Conservation (phyloP, 2,329 filamentous ascomycete genomes). For the Ophiocordyceps camponoti-floridani region DNA sequence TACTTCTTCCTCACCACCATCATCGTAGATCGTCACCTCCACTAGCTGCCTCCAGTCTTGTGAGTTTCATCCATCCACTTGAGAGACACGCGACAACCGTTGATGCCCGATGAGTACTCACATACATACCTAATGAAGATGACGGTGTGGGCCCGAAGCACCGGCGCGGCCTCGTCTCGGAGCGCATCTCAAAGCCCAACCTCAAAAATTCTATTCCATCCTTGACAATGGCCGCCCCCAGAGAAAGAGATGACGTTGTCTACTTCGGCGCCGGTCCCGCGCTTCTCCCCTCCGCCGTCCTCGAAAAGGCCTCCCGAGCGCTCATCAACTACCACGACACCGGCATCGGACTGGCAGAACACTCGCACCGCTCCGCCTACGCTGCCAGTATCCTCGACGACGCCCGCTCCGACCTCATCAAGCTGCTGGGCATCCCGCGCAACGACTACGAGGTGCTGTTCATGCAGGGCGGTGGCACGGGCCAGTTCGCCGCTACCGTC, state of each 20-base stretch:
- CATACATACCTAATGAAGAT: no score
- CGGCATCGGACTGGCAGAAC: slow-evolving; percentile 75
- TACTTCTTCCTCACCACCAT: no score
- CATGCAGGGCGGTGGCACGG: slow-evolving; percentile 72
- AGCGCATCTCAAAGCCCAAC: no score
- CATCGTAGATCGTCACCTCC: no score
- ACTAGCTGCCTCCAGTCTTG: no score
- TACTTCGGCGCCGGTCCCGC: slow-evolving; percentile 90
- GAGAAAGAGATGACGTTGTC: slow-evolving; percentile 39
- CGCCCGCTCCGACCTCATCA: slow-evolving; percentile 55
- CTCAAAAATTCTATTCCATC: no score
- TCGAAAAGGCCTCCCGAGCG: slow-evolving; percentile 58
- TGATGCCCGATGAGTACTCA: no score
- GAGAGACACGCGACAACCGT: no score
- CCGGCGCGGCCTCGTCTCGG: no score
- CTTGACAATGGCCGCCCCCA: not conserved
- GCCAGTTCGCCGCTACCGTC: slow-evolving; percentile 66
- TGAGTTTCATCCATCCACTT: no score
- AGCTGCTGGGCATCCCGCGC: slow-evolving; percentile 60
- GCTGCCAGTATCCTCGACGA: slow-evolving; percentile 65
- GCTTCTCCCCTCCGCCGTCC: slow-evolving; percentile 62
- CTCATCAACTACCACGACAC: slow-evolving; percentile 68
- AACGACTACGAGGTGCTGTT: slow-evolving; percentile 77
- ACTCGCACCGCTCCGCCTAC: slow-evolving; percentile 69
- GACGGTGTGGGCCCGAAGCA: no score